phyloP scores from a whole-genome alignment of 306 rosid species.

The Dicorynia guianensis region DNA sequence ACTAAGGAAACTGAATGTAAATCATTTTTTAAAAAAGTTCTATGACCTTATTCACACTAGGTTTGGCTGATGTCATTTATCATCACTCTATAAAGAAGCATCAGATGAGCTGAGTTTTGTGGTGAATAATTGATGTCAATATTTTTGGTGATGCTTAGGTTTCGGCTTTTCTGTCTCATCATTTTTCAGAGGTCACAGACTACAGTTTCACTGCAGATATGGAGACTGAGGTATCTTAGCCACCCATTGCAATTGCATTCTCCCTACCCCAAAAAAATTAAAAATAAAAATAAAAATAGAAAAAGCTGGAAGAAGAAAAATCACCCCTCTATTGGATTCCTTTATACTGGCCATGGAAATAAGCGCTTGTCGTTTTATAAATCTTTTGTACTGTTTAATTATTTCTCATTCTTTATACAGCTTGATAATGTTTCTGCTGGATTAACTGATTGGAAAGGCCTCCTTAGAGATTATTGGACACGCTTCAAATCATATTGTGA shows the following conservation, averaged over 20 bases:
- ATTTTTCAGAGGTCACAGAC: constrained; percentile 94
- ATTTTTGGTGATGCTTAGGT: constrained; percentile 63
- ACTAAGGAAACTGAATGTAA: neutral
- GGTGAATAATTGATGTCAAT: constrained; percentile 27
- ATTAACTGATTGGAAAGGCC: constrained; percentile 97
- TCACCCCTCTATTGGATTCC: constrained; percentile 18
- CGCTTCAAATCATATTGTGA: constrained; percentile 90
- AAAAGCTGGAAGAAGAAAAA: too few relatives aligned
- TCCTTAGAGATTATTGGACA: constrained; percentile 93
- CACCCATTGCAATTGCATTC: neutral
- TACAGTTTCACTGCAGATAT: constrained; percentile 97
- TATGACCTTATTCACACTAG: constrained; percentile 22
- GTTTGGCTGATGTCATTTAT: constrained; percentile 20
- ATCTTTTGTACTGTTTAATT: constrained; percentile 12
- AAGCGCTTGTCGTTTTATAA: constrained; percentile 28
- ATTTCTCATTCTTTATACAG: constrained; percentile 54
- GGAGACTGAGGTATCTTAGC: constrained; percentile 84
- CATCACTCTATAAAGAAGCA: constrained; percentile 19
- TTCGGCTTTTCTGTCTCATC: constrained; percentile 90
- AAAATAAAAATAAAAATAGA: too few relatives aligned
- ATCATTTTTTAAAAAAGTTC: neutral
- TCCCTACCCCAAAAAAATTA: constrained; percentile 5
- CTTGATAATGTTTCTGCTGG: constrained; percentile 99
- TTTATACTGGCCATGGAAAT: constrained; percentile 3
- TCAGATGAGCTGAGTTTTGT: constrained; percentile 26